phyloP scores from a whole-genome alignment of 2,329 filamentous ascomycete species.

The Aschersonia sp. region DNA sequence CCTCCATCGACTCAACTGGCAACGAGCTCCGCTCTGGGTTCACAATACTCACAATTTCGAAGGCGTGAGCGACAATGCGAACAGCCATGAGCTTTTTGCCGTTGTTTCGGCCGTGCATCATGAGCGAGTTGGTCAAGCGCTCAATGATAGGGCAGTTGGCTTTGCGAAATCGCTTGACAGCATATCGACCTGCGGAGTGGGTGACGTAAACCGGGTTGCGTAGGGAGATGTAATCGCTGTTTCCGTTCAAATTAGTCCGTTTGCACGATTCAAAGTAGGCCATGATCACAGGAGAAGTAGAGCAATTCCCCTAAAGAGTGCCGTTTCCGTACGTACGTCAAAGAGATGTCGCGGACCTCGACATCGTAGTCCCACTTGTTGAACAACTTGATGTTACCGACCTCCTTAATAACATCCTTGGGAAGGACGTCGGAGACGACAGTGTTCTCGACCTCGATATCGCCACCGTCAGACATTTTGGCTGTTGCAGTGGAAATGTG shows the following conservation, averaged over 20 bases:
- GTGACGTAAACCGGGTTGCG: constrained; percentile 97
- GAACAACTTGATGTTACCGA: constrained; percentile 91
- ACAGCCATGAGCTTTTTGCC: constrained; percentile 99
- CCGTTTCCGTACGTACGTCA: constrained; percentile 61
- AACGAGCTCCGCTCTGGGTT: too few relatives aligned
- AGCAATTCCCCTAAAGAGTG: too few relatives aligned
- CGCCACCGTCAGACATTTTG: constrained; percentile 88
- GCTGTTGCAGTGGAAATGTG: constrained; percentile 23
- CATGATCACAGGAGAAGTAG: too few relatives aligned
- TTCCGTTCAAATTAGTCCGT: not conserved
- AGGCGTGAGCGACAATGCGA: constrained; percentile 95
- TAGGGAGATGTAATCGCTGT: constrained; percentile 99
- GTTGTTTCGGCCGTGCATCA: constrained; percentile 99
- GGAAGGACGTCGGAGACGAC: constrained; percentile 69
- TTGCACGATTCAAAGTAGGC: too few relatives aligned
- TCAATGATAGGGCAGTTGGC: constrained; percentile 99
- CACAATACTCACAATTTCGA: constrained; percentile 80
- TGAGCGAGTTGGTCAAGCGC: constrained; percentile 99
- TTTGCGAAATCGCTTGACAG: constrained; percentile 99
- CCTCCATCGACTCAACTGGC: too few relatives aligned
- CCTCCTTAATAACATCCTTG: constrained; percentile 81
- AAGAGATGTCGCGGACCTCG: constrained; percentile 98
- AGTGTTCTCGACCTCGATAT: constrained; percentile 80
- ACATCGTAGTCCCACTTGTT: constrained; percentile 99
- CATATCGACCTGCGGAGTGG: constrained; percentile 97